Evolutionary conservation across 352 stramenopile genomes (phyloP).

Genomic region (Phytophthora fragariaefolia): DNA sequence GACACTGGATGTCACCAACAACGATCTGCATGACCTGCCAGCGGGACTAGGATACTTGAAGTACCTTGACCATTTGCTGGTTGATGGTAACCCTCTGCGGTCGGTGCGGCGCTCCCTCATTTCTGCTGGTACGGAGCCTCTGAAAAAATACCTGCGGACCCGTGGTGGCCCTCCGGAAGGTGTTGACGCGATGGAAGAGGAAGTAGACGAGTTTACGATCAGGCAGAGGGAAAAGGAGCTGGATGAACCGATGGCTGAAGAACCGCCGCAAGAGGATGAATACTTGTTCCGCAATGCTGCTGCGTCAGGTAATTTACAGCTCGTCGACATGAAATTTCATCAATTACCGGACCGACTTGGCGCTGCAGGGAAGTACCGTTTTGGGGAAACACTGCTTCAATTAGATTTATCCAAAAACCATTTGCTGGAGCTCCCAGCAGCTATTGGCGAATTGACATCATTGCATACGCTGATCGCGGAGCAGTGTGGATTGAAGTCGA

Average conservation of each 20-base stretch:
- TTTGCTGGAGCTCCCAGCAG: constrained; percentile 48
- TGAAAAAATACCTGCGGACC: constrained; percentile 88
- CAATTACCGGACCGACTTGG: constrained; percentile 48
- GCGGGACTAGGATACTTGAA: constrained; percentile 78
- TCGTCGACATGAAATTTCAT: constrained; percentile 63
- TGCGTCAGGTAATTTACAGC: constrained; percentile 57
- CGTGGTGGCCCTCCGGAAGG: constrained; percentile 65
- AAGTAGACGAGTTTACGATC: constrained; percentile 73
- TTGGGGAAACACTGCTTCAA: constrained; percentile 59
- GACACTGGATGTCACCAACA: constrained; percentile 86
- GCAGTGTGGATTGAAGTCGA: constrained; percentile 60
- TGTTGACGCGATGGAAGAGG: constrained; percentile 70
- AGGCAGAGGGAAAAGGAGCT: constrained; percentile 51
- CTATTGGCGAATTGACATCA: constrained; percentile 58
- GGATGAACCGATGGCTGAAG: constrained; percentile 39
- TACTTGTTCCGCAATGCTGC: constrained; percentile 77
- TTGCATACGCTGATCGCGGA: constrained; percentile 76
- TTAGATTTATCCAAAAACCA: constrained; percentile 80
- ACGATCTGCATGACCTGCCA: constrained; percentile 77
- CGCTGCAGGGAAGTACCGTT: constrained; percentile 53
- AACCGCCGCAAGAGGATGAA: constrained; percentile 44
- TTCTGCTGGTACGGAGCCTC: constrained; percentile 60
- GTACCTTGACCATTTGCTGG: constrained; percentile 73
- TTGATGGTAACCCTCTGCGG: constrained; percentile 80
- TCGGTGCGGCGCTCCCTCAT: constrained; percentile 78